Base-by-base conservation (phyloP, 805 yeast species). In the Candida namnaoensis region DNA sequence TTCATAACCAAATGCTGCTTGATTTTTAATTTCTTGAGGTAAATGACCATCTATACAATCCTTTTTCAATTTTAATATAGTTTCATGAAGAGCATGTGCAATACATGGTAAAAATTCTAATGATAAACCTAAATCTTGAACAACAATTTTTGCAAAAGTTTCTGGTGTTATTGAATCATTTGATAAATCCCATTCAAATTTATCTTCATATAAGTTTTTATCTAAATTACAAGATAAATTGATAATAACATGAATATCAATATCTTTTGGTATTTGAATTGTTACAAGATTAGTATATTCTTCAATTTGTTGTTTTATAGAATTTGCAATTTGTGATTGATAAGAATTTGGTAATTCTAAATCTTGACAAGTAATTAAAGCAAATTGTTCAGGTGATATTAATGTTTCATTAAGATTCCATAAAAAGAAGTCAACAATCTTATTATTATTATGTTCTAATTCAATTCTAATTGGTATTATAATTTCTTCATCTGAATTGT, bases 31-130 rank as follows among this genome's bases (percentile, higher is more conserved):
- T 28, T 70, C 74, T 36, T 65, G 70, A 9, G 77, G 73, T 34
- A 74, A 44, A 40, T 70, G 73, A 7, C 83, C 84, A 44, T 90
- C 97, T 13, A 83, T 60, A 44, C 88, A 80, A 54, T 91, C 97
- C 52, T 81, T 80, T 56, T 87, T 90, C 51, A 88, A 68, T 46
- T 86, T 74, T 43, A 84, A 63, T 13, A 88, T 68, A 33, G 81
- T 73, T 56, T 93, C 98, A 59, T 91, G 87, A 35, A 93, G 64
- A 1, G 95, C 76, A 52, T 85, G 90, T 0, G 96, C 78, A 42
- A 93, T 86, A 0, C 96, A 95, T 0, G 95, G 91, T 45, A 78
- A 74, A 56, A 91, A 93, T 59, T 93, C 99, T 37, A 87, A 73
- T 2, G 82, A 67, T 30, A 93, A 64, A 0, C 96, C 96, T 60